These are phyloP conservation scores for Protea cynaroides DNA, from an alignment of 164 flowering plant species.

Conservation along the genomic window DNA sequence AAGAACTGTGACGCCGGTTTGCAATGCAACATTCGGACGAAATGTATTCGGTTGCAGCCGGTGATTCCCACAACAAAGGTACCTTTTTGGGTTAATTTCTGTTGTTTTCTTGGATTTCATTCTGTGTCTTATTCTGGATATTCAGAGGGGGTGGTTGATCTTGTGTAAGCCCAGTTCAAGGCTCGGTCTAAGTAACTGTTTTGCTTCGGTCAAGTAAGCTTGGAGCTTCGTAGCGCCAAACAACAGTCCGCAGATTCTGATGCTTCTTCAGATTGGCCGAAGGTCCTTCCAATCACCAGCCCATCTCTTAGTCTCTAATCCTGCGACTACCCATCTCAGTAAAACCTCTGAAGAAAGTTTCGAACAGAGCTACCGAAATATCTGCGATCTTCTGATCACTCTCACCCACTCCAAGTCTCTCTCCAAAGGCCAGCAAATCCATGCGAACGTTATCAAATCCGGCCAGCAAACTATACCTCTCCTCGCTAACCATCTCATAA, in stretches of 20 bases:
- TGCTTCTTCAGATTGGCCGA: constrained; percentile 8
- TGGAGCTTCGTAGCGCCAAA: too few relatives aligned
- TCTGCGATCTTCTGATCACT: constrained; percentile 51
- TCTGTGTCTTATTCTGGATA: too few relatives aligned
- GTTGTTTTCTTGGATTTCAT: too few relatives aligned
- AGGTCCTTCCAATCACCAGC: not conserved
- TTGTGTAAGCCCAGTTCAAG: too few relatives aligned
- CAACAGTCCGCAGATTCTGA: not conserved
- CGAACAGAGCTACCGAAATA: constrained; percentile 32
- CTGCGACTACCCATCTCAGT: not conserved
- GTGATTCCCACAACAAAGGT: too few relatives aligned
- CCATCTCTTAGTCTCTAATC: not conserved
- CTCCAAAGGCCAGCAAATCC: constrained; percentile 61
- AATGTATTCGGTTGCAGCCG: too few relatives aligned
- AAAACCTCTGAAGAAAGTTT: constrained; percentile 10
- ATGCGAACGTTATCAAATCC: constrained; percentile 62
- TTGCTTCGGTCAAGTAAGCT: too few relatives aligned
- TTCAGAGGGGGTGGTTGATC: too few relatives aligned
- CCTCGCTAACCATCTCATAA: constrained; percentile 64
- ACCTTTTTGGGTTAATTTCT: too few relatives aligned
- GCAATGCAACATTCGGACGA: too few relatives aligned
- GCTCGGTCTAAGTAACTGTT: too few relatives aligned
- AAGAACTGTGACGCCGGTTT: too few relatives aligned
- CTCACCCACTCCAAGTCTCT: constrained; percentile 46
- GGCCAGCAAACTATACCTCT: constrained; percentile 49